phyloP scores from a whole-genome alignment of 2,329 filamentous ascomycete genomes.

The Septoria petroselini region DNA sequence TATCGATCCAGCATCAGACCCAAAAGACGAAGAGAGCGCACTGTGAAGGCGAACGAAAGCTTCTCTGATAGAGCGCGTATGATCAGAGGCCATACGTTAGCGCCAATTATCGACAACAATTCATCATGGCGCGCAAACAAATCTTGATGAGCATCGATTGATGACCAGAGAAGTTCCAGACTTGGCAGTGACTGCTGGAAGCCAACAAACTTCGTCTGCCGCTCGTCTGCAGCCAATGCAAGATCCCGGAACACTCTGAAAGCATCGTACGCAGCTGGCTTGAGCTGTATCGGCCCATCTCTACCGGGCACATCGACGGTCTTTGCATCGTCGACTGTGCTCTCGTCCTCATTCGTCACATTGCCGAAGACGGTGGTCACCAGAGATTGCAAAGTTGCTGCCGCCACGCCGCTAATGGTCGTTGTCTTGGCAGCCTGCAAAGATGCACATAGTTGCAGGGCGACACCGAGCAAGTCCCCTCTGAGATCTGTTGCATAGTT shows the following conservation, averaged over 20 bases:
- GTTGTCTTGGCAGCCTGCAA: slow-evolving; percentile 88
- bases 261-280: slow-evolving; percentile 77
- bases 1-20: slow-evolving; percentile 78
- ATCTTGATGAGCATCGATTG: slow-evolving; percentile 78
- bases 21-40: slow-evolving; percentile 77
- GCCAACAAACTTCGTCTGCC: slow-evolving; percentile 75
- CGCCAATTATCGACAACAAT: slow-evolving; percentile 73
- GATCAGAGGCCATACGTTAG: slow-evolving; percentile 77
- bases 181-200: slow-evolving; percentile 72
- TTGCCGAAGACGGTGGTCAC: slow-evolving; percentile 92
- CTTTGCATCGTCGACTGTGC: slow-evolving; percentile 50
- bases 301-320: slow-evolving; percentile 66
- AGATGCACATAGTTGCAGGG: slow-evolving; percentile 86
- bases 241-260: slow-evolving; percentile 87
- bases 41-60: slow-evolving; percentile 74
- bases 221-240: slow-evolving; percentile 80
- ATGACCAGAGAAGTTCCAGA: slow-evolving; percentile 86
- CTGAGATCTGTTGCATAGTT: slow-evolving; percentile 82
- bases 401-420: slow-evolving; percentile 91
- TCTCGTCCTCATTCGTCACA: slow-evolving; percentile 76
- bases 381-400: slow-evolving; percentile 92
- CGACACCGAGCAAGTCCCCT: slow-evolving; percentile 74
- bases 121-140: slow-evolving; percentile 77
- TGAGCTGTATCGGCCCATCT: slow-evolving; percentile 63
- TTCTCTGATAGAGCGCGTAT: slow-evolving; percentile 74